Base-by-base conservation (phyloP, 1,139 yeast genomes). In the Blastobotrys aristatus region DNA sequence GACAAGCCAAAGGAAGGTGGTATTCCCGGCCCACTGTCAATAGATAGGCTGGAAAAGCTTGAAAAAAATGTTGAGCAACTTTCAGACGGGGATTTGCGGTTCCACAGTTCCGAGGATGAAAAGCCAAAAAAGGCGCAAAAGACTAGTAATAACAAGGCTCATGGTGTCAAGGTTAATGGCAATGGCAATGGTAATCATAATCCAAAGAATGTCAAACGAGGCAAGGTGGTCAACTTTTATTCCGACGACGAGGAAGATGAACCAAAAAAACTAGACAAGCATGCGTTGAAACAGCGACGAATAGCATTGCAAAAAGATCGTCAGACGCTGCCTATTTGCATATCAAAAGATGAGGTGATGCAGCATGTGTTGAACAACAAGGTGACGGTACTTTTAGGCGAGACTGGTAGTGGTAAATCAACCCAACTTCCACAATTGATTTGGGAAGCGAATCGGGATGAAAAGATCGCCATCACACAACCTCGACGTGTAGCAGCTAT, bases 401-500 rank as follows among this genome's bases (percentile, higher is more conserved):
- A 92, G 62, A 92, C 98, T 0, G 98, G 98, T 40, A 86, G 96
- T 0, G 98, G 98, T 57, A 92, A 92, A 64, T 89, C 97, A 1
- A 92, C 98, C 0, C 98, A 92, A 66, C 70, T 92, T 29, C 89
- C 97, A 0, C 98, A 92, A 65, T 84, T 71, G n/a, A 66, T 92
- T 7, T 60, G 61, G 34, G 66, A 66, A 13, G 58, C 59, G 35
- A 58, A 66, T 31, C 72, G 71, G 50, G 65, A 69, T 29, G 79
- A 78, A 51, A 73, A 77, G 27, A 82, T 92, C 16, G 97, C 95
- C 0, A 90, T 92, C 6, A 92, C 98, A 0, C 98, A 92, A 68
- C 98, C 98, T 2, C 82, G 98, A 69, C 77, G 98, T 63, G 98
- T 92, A 31, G 98, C 98, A 1, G 98, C 98, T 1, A 88, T 94